phyloP scores from a whole-genome alignment of 768 basidiomycete species.

The Lentinula boryana region DNA sequence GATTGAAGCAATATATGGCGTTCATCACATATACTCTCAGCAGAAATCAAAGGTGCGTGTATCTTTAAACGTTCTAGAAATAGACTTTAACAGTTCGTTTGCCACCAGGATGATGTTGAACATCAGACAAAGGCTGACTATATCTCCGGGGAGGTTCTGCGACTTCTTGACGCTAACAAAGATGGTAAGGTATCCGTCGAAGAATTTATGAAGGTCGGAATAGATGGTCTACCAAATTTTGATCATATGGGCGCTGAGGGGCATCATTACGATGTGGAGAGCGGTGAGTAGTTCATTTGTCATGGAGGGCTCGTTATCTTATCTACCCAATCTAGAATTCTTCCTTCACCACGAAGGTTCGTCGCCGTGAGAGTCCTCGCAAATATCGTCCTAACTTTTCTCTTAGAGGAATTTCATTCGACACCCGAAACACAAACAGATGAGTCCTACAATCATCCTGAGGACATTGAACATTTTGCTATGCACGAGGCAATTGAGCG shows the following conservation, averaged over 20 bases:
- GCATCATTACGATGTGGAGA: constrained; percentile 90
- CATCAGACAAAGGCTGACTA: constrained; percentile 78
- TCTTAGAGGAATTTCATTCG: constrained; percentile 80
- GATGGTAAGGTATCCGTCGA: constrained; percentile 66
- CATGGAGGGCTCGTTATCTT: not conserved
- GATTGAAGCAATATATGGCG: constrained; percentile 93
- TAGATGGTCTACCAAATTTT: constrained; percentile 78
- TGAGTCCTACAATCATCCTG: constrained; percentile 89
- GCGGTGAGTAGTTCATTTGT: constrained; percentile 47
- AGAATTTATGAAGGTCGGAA: constrained; percentile 69
- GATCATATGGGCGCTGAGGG: constrained; percentile 83
- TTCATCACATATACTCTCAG: constrained; percentile 87
- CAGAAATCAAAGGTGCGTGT: constrained; percentile 62
- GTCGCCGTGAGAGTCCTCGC: constrained; percentile 6
- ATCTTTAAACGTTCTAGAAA: not conserved
- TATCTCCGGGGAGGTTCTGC: constrained; percentile 68
- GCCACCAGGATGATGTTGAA: constrained; percentile 59
- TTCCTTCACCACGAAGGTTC: constrained; percentile 96
- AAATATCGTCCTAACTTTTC: not conserved
- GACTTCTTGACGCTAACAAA: constrained; percentile 62
- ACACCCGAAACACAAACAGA: constrained; percentile 98
- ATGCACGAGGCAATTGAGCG: constrained; percentile 84
- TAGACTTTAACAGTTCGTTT: not conserved
- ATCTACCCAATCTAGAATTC: constrained; percentile 51
- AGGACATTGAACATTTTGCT: constrained; percentile 88